phyloP scores from a whole-genome alignment of 2,329 filamentous ascomycete genomes.

The Helicocarpus griseus region DNA sequence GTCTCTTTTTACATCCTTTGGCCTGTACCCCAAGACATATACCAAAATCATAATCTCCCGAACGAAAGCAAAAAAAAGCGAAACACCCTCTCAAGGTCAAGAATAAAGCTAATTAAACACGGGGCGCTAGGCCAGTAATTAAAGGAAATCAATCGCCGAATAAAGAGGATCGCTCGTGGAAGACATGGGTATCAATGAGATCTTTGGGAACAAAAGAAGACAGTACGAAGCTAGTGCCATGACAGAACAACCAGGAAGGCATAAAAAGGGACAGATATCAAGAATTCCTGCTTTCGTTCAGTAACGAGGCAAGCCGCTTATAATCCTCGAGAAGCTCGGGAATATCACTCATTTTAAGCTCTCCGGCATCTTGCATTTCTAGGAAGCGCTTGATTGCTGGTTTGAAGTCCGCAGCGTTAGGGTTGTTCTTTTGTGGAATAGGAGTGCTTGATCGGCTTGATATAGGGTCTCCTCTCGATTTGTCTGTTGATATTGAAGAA shows the following conservation, averaged over 20 bases:
- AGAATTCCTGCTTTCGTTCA: conserved; percentile 40
- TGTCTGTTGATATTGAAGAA: conserved; percentile 28
- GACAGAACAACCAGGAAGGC: background rate
- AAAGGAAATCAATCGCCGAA: background rate
- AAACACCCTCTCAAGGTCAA: background rate
- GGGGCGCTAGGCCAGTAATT: background rate
- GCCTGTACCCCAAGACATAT: background rate
- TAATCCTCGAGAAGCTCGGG: conserved; percentile 64
- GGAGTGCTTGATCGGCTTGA: conserved; percentile 42
- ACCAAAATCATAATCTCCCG: background rate
- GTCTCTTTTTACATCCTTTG: background rate
- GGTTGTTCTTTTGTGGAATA: conserved; percentile 28
- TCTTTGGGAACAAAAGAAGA: background rate
- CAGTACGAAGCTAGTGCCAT: background rate
- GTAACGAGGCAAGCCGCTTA: conserved; percentile 55
- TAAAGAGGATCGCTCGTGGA: background rate
- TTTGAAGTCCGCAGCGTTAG: background rate
- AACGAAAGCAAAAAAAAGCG: background rate
- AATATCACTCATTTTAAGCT: conserved; percentile 65
- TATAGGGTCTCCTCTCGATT: conserved; percentile 31
- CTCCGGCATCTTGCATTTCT: conserved; percentile 58
- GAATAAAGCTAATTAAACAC: background rate
- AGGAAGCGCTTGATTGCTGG: conserved; percentile 66
- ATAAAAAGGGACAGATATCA: background rate
- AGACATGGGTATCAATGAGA: background rate